These are phyloP conservation scores for Psilocybe sp. DNA, from an alignment of 768 basidiomycete species.

Conservation along the genomic window DNA sequence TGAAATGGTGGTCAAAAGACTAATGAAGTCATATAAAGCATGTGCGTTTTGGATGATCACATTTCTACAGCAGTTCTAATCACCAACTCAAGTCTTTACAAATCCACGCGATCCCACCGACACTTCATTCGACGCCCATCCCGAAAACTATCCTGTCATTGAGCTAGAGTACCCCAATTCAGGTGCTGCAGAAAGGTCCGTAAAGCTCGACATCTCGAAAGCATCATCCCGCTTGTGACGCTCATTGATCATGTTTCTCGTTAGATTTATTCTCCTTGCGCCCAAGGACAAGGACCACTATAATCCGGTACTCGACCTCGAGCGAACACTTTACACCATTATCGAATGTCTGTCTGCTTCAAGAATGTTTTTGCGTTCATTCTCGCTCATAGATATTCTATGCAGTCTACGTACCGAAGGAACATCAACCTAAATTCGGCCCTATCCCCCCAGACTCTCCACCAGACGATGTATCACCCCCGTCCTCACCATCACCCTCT, in stretches of 20 bases:
- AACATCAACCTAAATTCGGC: constrained; percentile 66
- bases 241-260: background rate
- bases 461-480: constrained; percentile 36
- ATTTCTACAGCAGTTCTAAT: constrained; percentile 9
- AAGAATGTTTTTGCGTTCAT: background rate
- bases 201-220: constrained; percentile 9
- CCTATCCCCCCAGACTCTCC: constrained; percentile 52
- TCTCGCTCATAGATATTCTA: constrained; percentile 4
- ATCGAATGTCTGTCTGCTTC: constrained; percentile 53
- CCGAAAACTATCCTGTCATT: constrained; percentile 57
- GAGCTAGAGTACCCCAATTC: constrained; percentile 81
- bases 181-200: constrained; percentile 64
- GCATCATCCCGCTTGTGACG: background rate
- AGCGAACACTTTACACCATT: constrained; percentile 68
- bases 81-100: constrained; percentile 53
- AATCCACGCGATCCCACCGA: constrained; percentile 66
- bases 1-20: constrained; percentile 56
- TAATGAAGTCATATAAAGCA: constrained; percentile 67
- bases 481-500: constrained; percentile 36
- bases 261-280: constrained; percentile 71
- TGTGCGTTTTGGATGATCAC: constrained; percentile 35
- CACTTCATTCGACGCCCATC: constrained; percentile 59
- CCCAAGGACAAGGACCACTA: constrained; percentile 88
- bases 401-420: constrained; percentile 64
- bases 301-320: constrained; percentile 79